Evolutionary conservation across 2,329 filamentous ascomycete species (phyloP), one percentile per base, ranked within the genome.

Genomic region (Aspergillus udagawae): DNA sequence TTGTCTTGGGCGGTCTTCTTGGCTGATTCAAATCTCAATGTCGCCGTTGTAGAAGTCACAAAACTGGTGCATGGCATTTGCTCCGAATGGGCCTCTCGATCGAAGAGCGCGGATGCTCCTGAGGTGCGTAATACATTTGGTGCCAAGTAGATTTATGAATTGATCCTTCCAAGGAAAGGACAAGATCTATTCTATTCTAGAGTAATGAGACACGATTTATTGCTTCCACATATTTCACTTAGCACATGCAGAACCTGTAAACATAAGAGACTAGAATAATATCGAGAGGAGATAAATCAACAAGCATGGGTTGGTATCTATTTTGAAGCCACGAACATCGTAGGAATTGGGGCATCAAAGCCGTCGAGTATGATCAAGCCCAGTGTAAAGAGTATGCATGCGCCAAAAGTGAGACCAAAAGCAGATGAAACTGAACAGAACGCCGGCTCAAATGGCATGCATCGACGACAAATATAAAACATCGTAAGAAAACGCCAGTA

Each of bases 1-100:
- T 97, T 29, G 92, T 97, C 1, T 76, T 97, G 1, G 91, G 92
- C 2, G 94, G 93, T 0, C 77, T 97, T 64, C 87, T 97, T 83
- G 76, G 74, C 20, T 75, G 65, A 61, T 42, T 32, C 21, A 23
- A 47, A 47, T 17, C 14, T 17, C 32, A 38, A 38, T 17, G 14
- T 38, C 32, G 32, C 32, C 14, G 9, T 38, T 17, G 14, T 17
- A 14, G 32, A 38, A 38, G 32, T 38, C 32, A 6, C 14, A 38
- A 5, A 38, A 38, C 32, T 38, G 32, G 32, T 17, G 14, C 14
- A 14, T 38, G 32, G 32, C 32, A 17, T 38, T 38, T 38, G 5
- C 14, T 38, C 14, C 7, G n/a, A 17, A 7, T 17, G 14, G 32
- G 32, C 32, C 14, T 17, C 7, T 38, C 32, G 14, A 38, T 38